Conservation (phyloP, 345 rosid species). For the Moricandia moricandioides region DNA sequence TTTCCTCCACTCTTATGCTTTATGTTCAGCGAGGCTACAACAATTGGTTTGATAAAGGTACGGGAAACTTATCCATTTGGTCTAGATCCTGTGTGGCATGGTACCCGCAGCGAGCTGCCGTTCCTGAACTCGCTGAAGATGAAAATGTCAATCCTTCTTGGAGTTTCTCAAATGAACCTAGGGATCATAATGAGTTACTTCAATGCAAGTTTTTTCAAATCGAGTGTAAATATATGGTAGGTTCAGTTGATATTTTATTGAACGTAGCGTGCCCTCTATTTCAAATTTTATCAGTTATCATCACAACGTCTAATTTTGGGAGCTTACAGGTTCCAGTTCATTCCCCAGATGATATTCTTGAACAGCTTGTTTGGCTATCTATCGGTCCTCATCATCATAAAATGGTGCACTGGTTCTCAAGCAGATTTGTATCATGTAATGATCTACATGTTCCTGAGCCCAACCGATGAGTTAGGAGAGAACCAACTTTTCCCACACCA, state of each 20-base stretch:
- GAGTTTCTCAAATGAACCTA: conserved; percentile 97
- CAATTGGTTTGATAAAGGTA: conserved; percentile 69
- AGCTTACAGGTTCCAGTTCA: conserved; percentile 75
- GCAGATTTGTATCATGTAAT: conserved; percentile 87
- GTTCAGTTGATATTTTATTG: not conserved
- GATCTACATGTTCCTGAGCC: conserved; percentile 98
- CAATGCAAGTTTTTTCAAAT: conserved; percentile 72
- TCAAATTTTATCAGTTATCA: not conserved
- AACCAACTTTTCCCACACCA: conserved; percentile 84
- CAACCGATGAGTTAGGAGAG: conserved; percentile 87
- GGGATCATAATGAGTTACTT: conserved; percentile 88
- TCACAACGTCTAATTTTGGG: not conserved
- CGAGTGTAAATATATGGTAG: conserved; percentile 57
- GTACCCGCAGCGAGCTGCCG: conserved; percentile 85
- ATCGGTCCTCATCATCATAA: conserved; percentile 72
- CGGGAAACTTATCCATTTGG: conserved; percentile 89
- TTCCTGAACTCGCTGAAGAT: conserved; percentile 94
- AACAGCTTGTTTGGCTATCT: conserved; percentile 93
- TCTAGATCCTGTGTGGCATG: conserved; percentile 95
- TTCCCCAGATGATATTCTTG: conserved; percentile 91
- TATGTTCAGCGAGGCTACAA: conserved; percentile 18
- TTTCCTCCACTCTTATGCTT: not conserved
- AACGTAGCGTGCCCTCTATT: not conserved
- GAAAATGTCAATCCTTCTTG: conserved; percentile 98
- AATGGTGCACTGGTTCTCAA: conserved; percentile 91